Conservation (phyloP, 257 asterid genomes). For the Gentiana straminea region DNA sequence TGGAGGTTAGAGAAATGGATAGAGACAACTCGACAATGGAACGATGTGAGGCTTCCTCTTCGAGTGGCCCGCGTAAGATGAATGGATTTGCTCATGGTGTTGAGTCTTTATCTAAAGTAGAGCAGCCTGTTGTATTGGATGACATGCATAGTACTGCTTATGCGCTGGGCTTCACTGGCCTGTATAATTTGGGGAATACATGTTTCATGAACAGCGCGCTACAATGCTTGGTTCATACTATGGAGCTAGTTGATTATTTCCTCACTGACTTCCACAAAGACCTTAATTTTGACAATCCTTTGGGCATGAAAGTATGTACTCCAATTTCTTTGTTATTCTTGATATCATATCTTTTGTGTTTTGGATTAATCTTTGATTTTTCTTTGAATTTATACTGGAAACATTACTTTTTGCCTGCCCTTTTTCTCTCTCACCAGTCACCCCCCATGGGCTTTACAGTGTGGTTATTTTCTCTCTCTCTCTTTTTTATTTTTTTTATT, state of each 20-base stretch:
- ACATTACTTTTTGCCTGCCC: no score
- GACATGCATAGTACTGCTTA: constrained; percentile 17
- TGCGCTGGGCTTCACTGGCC: constrained; percentile 45
- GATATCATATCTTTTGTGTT: not conserved
- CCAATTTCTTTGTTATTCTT: constrained; percentile 3
- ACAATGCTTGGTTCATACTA: constrained; percentile 29
- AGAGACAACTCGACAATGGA: constrained; percentile 26
- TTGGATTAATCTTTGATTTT: not conserved
- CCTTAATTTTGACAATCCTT: constrained; percentile 51
- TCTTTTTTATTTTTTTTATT: not conserved
- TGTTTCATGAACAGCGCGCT: constrained; percentile 27
- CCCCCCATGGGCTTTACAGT: no score
- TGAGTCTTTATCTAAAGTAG: constrained; percentile 17
- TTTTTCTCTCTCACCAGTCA: no score
- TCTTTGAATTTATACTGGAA: no score
- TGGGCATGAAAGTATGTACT: constrained; percentile 52
- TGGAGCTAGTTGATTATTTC: constrained; percentile 62
- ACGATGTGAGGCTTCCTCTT: constrained; percentile 22
- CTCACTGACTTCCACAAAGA: constrained; percentile 57
- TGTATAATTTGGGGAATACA: constrained; percentile 23
- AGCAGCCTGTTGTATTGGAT: constrained; percentile 14
- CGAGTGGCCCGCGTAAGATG: constrained; percentile 23
- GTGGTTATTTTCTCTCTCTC: not conserved
- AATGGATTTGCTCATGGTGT: constrained; percentile 31
- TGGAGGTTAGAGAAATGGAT: constrained; percentile 27